phyloP scores from a whole-genome alignment of 2,329 filamentous ascomycete species.

The Hypomyces perniciosus region DNA sequence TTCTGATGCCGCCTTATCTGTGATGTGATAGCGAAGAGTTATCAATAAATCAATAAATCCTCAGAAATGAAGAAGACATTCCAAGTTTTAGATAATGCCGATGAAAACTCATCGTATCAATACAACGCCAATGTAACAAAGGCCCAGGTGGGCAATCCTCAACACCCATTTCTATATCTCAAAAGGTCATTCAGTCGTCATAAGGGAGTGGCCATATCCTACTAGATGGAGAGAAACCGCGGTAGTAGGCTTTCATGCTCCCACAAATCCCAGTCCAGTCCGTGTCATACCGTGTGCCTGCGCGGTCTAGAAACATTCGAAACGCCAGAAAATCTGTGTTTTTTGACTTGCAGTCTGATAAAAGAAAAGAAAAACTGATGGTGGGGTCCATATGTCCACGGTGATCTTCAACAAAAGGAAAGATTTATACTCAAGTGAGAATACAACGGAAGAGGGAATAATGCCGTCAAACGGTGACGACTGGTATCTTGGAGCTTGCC shows the following conservation, averaged over 20 bases:
- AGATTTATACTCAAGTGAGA: not conserved
- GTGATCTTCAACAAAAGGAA: too few species aligned
- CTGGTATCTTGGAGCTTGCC: slow-evolving; percentile 16
- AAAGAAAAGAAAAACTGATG: not conserved
- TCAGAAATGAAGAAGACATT: not conserved
- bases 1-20: too few species aligned
- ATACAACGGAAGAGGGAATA: not conserved
- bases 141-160: not conserved
- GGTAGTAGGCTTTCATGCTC: not conserved
- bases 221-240: not conserved
- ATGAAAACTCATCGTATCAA: not conserved
- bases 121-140: not conserved
- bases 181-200: not conserved
- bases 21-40: too few species aligned
- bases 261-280: not conserved
- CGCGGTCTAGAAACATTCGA: not conserved
- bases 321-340: not conserved
- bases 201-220: not conserved
- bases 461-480: slow-evolving; percentile 12
- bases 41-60: too few species aligned
- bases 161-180: not conserved
- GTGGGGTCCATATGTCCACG: too few species aligned
- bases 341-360: not conserved
- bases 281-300: not conserved
- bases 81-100: not conserved